Evolutionary conservation across 1,284 basidiomycete species (phyloP), one percentile per base, ranked within the genome.

Genomic region (Puccinia coronata): DNA sequence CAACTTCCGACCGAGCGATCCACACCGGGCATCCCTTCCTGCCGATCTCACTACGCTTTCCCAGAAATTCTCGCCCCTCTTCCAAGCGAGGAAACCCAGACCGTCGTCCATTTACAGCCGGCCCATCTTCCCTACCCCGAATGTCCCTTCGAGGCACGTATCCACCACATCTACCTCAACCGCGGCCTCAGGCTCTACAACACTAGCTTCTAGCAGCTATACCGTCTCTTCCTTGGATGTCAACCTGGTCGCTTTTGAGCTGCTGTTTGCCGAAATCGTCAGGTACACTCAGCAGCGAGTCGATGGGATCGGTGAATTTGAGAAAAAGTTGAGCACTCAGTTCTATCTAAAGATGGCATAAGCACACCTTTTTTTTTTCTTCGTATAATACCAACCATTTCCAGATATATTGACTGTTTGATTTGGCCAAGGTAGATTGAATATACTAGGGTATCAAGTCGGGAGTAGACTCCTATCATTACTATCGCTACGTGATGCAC

Each of bases 201-300:
- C 67, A 18, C 41, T 69, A 31, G 41, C 28, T 34, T 69, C 67
- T 20, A 69, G 23, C 20, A 69, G 47, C 28, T 69, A 69, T n/a
- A 47, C 41, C 41, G 47, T 69, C 20, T 69, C 67, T 16, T 69
- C 67, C 36, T 69, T 69, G 67, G 67, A 69, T 85, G 93, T 96
- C 72, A 92, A 92, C 28, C 88, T 91, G 1, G 90, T 91, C 2
- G 92, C 94, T 0, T 95, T 93, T 86, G 90, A 92, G 0, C 97
- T 96, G 85, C 88, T 97, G 82, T 95, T 97, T 87, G 92, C 93
- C 11, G 95, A 97, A 87, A 89, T 95, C 28, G 91, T 98, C 0
- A 92, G 94, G 85, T 99, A 99, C 86, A 96, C 94, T 0, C 96
- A 99, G 87, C 94, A 93, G 84, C 90, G 95, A 75, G 96, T 98